phyloP scores from a whole-genome alignment of 306 rosid species.

The Sesbania bispinosa region DNA sequence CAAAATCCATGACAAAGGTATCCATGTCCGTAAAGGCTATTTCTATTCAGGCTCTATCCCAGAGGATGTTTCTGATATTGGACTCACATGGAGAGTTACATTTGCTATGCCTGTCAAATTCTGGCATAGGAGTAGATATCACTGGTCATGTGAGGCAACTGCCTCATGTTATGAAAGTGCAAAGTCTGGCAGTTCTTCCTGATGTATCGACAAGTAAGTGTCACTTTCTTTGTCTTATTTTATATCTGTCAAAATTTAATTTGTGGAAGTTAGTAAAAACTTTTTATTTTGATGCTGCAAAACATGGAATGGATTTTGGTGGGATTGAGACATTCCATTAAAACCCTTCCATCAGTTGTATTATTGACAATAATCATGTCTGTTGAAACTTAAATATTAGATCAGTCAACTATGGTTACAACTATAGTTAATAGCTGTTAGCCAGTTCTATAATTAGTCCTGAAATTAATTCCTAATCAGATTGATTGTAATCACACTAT shows the following conservation, averaged over 20 bases:
- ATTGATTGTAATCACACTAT: no score
- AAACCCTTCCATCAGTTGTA: background rate
- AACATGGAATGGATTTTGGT: background rate
- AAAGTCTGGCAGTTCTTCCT: conserved; percentile 60
- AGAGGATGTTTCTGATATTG: conserved; percentile 55
- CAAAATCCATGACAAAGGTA: conserved; percentile 35
- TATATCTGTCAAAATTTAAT: background rate
- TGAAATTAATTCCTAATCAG: background rate
- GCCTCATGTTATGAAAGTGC: conserved; percentile 61
- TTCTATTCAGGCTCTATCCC: conserved; percentile 75
- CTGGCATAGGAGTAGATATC: conserved; percentile 52
- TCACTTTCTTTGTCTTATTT: conserved; percentile 27
- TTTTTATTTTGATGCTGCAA: background rate
- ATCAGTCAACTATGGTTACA: background rate
- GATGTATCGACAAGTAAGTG: conserved; percentile 58
- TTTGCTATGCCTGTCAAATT: conserved; percentile 51
- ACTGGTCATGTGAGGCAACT: conserved; percentile 48
- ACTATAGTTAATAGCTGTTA: background rate
- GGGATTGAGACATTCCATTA: background rate
- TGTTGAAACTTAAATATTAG: background rate
- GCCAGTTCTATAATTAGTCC: background rate
- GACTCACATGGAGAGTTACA: conserved; percentile 80
- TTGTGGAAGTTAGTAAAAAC: background rate
- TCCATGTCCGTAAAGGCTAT: conserved; percentile 50
- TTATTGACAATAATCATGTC: background rate